These are phyloP conservation scores for Sporisorium sorghi DNA, from an alignment of 1,284 basidiomycete genomes.

Conservation along the genomic window DNA sequence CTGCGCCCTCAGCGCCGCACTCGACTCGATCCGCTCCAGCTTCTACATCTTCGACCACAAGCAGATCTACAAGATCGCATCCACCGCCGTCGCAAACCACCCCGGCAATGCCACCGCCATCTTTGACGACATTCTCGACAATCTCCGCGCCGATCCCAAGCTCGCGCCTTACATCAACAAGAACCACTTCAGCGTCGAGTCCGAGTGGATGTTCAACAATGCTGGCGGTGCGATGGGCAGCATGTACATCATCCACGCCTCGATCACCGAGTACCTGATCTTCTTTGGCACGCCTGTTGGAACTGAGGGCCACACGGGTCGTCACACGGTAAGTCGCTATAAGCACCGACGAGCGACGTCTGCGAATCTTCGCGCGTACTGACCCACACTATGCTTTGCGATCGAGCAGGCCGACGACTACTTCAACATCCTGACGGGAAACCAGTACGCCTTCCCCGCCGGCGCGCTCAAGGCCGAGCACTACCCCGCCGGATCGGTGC, in stretches of 20 bases:
- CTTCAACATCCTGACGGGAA: constrained; percentile 92
- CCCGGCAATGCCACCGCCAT: constrained; percentile 60
- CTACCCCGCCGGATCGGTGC: constrained; percentile 85
- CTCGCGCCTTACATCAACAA: constrained; percentile 60
- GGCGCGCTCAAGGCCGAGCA: constrained; percentile 84
- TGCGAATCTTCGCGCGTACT: not conserved
- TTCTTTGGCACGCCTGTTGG: constrained; percentile 96
- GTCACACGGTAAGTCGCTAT: constrained; percentile 76
- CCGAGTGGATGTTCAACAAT: constrained; percentile 97
- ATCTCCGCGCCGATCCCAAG: constrained; percentile 58
- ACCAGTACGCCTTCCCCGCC: constrained; percentile 89
- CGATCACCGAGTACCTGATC: constrained; percentile 81
- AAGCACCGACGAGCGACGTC: not conserved
- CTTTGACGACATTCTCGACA: constrained; percentile 62
- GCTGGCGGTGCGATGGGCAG: constrained; percentile 97
- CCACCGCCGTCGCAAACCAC: constrained; percentile 50
- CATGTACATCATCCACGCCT: constrained; percentile 96
- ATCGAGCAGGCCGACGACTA: constrained; percentile 83
- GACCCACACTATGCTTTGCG: not conserved
- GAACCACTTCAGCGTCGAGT: constrained; percentile 64
- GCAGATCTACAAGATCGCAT: constrained; percentile 54
- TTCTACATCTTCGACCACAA: constrained; percentile 66
- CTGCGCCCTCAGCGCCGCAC: constrained; percentile 30
- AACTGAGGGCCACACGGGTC: constrained; percentile 92
- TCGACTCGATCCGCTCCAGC: constrained; percentile 42